Conservation (phyloP, 2,329 filamentous ascomycete genomes). For the Tolypocladium tropicale region DNA sequence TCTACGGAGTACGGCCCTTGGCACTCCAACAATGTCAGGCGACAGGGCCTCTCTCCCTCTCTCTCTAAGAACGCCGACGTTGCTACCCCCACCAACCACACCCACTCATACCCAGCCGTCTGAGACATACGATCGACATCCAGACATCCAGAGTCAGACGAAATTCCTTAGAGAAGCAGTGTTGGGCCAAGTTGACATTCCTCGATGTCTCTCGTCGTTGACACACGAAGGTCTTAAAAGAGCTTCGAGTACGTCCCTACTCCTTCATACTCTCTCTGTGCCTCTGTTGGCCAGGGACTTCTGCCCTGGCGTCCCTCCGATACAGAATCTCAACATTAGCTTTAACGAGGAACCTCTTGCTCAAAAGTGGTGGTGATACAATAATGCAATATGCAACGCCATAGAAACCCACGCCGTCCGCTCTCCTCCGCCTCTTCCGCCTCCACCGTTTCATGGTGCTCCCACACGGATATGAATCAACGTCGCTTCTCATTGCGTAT, state of each 20-base stretch:
- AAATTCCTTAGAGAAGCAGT: neutral
- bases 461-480: neutral
- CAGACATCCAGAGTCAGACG: neutral
- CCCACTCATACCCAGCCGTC: neutral
- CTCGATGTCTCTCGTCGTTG: neutral
- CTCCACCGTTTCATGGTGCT: constrained; percentile 1
- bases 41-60: too few relatives aligned
- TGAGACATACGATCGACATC: neutral
- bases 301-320: neutral
- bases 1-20: too few relatives aligned
- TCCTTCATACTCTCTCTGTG: too few relatives aligned
- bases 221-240: neutral
- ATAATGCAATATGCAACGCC: neutral
- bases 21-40: too few relatives aligned
- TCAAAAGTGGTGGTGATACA: too few relatives aligned
- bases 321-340: too few relatives aligned
- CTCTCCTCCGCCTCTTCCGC: constrained; percentile 2
- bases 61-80: neutral
- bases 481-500: neutral
- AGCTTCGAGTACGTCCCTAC: too few relatives aligned
- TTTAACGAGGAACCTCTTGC: too few relatives aligned
- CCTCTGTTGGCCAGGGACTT: neutral
- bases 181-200: neutral
- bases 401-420: neutral
- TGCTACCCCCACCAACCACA: neutral